Evolutionary conservation across 495 filamentous ascomycete genomes (phyloP).

Genomic region (Aspergillus nidulans): DNA sequence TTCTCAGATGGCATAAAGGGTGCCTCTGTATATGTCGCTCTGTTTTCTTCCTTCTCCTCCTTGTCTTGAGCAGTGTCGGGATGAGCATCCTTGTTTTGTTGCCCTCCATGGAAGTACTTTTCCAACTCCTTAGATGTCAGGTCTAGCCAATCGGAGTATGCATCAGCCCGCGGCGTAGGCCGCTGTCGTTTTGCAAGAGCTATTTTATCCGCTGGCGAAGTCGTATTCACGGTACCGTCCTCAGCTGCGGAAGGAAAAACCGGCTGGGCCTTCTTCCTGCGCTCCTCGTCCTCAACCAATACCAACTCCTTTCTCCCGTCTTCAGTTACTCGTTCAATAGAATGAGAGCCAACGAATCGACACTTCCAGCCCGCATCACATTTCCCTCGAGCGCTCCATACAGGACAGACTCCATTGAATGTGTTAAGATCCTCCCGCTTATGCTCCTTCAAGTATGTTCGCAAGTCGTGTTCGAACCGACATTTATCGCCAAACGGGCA

Average conservation of each 20-base stretch:
- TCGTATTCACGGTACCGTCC: constrained; percentile 71
- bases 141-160: constrained; percentile 71
- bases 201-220: constrained; percentile 60
- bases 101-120: constrained; percentile 37
- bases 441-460: constrained; percentile 77
- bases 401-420: constrained; percentile 70
- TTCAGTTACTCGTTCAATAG: constrained; percentile 62
- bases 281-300: constrained; percentile 54
- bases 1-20: constrained; percentile 91
- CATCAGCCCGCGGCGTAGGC: constrained; percentile 63
- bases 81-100: constrained; percentile 14
- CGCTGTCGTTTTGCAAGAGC: constrained; percentile 64
- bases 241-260: constrained; percentile 36
- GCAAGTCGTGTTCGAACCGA: constrained; percentile 73
- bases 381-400: constrained; percentile 68
- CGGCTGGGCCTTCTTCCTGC: constrained; percentile 37
- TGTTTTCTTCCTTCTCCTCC: constrained; percentile 54
- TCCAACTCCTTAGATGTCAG: constrained; percentile 53
- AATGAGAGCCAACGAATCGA: constrained; percentile 79
- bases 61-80: constrained; percentile 29
- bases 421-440: constrained; percentile 74
- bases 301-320: constrained; percentile 81
- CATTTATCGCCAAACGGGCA: constrained; percentile 77
- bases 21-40: constrained; percentile 75
- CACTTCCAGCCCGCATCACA: constrained; percentile 90